phyloP scores from a whole-genome alignment of 495 filamentous ascomycete species.

The Schizothecium vesticola region DNA sequence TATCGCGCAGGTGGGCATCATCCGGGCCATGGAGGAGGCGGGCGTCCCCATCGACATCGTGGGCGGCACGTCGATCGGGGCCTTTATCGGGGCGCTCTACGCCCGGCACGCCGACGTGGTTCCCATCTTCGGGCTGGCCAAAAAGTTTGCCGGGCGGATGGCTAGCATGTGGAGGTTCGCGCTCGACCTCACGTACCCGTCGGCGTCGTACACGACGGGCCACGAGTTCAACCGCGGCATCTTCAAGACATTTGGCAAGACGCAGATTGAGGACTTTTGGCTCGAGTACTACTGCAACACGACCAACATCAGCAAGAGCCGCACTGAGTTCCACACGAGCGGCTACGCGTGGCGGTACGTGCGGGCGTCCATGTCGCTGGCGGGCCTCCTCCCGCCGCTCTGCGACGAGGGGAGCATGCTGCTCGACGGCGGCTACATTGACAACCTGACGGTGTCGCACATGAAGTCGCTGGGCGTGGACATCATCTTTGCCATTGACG shows the following conservation, averaged over 20 bases:
- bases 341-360: conserved; percentile 98
- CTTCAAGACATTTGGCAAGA: conserved; percentile 95
- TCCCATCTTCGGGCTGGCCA: conserved; percentile 90
- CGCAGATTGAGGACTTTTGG: conserved; percentile 99
- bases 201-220: conserved; percentile 90
- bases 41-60: conserved; percentile 95
- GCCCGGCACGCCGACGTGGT: conserved; percentile 95
- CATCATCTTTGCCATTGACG: conserved; percentile 92
- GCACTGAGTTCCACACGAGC: conserved; percentile 84
- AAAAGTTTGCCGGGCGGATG: conserved; percentile 97
- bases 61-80: conserved; percentile 95
- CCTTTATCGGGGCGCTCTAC: conserved; percentile 93
- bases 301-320: conserved; percentile 89
- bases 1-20: conserved; percentile 86
- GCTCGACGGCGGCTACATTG: conserved; percentile 91
- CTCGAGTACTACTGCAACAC: conserved; percentile 99
- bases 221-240: conserved; percentile 99
- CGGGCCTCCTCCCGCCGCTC: conserved; percentile 84
- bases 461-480: conserved; percentile 94
- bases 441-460: conserved; percentile 93
- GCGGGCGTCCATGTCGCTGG: conserved; percentile 90
- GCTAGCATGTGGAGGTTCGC: conserved; percentile 96
- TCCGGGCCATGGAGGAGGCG: conserved; percentile 90
- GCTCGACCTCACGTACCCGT: conserved; percentile 91
- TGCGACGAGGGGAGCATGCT: conserved; percentile 97